phyloP scores from a whole-genome alignment of 2,329 filamentous ascomycete species.

The Aureobasidium pullulans region DNA sequence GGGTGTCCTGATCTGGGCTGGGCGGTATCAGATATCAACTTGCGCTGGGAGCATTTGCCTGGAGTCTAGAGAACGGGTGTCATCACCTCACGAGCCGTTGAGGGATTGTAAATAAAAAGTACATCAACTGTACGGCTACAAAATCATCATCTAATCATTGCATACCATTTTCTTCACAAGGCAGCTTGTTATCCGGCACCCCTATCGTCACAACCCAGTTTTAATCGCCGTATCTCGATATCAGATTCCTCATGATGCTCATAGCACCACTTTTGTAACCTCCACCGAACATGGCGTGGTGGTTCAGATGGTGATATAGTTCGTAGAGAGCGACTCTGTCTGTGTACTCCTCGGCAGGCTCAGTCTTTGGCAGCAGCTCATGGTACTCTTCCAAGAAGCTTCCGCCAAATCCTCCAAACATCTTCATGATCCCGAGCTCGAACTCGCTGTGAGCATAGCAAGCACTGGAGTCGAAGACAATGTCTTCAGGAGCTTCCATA shows the following conservation, averaged over 20 bases:
- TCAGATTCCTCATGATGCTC: conserved; percentile 67
- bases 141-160: neutral
- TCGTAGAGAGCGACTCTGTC: conserved; percentile 78
- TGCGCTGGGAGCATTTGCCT: conserved; percentile 14
- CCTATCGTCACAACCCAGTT: neutral
- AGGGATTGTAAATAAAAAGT: conserved; percentile 6
- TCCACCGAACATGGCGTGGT: conserved; percentile 76
- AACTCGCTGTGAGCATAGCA: conserved; percentile 85
- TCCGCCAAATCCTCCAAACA: conserved; percentile 83
- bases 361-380: conserved; percentile 64
- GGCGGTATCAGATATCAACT: conserved; percentile 12
- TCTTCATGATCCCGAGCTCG: conserved; percentile 87
- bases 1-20: neutral
- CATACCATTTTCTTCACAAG: neutral
- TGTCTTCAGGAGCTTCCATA: conserved; percentile 54
- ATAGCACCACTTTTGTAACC: conserved; percentile 70
- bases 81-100: neutral
- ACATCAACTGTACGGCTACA: conserved; percentile 12
- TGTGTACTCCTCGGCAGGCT: conserved; percentile 76
- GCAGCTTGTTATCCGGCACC: no score
- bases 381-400: conserved; percentile 74
- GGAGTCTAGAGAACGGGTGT: conserved; percentile 1
- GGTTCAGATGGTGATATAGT: conserved; percentile 82
- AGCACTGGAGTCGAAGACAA: conserved; percentile 74
- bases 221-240: conserved; percentile 57